phyloP scores from a whole-genome alignment of 2,329 filamentous ascomycete species.

The Aplosporella prunicola region DNA sequence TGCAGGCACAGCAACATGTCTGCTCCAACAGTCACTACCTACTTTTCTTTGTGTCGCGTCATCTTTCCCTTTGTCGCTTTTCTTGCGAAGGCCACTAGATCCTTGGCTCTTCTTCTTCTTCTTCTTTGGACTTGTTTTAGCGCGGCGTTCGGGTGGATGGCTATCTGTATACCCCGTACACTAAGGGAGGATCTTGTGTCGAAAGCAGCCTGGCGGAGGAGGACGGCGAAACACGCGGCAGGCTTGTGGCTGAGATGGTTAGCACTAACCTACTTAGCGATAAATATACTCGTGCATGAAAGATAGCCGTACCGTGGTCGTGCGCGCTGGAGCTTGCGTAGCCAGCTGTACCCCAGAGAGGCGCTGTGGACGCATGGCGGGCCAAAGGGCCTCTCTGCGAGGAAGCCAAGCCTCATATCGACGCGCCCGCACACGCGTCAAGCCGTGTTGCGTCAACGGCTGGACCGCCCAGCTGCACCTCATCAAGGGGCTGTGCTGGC shows the following conservation, averaged over 20 bases:
- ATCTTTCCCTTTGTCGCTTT: neutral
- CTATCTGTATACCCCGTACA: too few species aligned
- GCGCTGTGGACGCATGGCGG: neutral
- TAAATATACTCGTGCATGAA: too few species aligned
- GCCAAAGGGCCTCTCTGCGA: constrained; percentile 2
- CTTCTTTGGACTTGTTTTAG: neutral
- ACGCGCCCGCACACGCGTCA: constrained; percentile 7
- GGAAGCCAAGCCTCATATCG: constrained; percentile 8
- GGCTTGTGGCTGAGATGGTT: too few species aligned
- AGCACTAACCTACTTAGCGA: too few species aligned
- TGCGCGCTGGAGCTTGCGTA: constrained; percentile 2
- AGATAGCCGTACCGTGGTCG: too few species aligned
- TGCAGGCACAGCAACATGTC: too few species aligned
- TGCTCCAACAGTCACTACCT: neutral
- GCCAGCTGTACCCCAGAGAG: neutral
- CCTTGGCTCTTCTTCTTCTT: neutral
- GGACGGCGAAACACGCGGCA: too few species aligned
- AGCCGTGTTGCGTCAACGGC: constrained; percentile 8
- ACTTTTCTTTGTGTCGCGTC: neutral
- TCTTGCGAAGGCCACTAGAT: too few species aligned
- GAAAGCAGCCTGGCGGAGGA: too few species aligned
- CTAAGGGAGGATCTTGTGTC: too few species aligned
- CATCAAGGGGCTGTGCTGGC: constrained; percentile 6
- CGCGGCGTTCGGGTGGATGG: constrained; percentile 5
- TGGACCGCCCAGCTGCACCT: neutral